Base-by-base conservation (phyloP, 768 basidiomycete genomes). In the Daedaleopsis nitida region DNA sequence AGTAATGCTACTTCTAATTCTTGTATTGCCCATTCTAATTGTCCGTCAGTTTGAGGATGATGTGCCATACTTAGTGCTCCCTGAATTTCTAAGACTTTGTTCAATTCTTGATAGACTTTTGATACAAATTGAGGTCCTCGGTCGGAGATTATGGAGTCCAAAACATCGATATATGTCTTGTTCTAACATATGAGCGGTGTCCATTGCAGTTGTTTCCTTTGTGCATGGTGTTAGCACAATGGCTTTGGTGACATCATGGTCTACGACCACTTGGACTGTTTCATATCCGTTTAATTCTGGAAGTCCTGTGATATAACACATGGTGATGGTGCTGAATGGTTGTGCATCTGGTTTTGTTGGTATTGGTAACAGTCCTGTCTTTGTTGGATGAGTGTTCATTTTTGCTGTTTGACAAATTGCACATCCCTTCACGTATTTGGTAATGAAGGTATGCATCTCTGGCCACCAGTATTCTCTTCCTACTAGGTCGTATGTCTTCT, bases 21-120 rank as follows among this genome's bases (percentile, higher is more conserved):
- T 57, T 79, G 77, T 57, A 81, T 80, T 14, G 74, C 63, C 1
- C 69, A 59, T 60, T 83, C 78, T 0, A 76, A 77, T 49, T 78
- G 75, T 0, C 80, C 77, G 56, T 80, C 75, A 1, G 73, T 74
- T 52, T 78, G 74, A 0, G 80, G 82, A 57, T 81, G 80, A 52
- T 75, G 81, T 1, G 78, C 78, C 0, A 80, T 81, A 3, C 72
- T 74, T 0, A 75, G 59, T 39, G 70, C 72, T 1, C 49, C 53
- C 12, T 75, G 56, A 38, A 81, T 77, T 0, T 73, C 71, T 0
- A 80, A 70, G 0, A 69, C 43, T 21, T 47, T 21, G 32, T 69
- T 66, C 0, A 81, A 52, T 0, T 71, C 69, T 8, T 43, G 17
- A 66, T 73, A 76, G 62, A 78, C 74, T 14, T 67, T 52, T 1